Conservation (phyloP, 176 grass and related monocot genomes). For the Oryza longistaminata region DNA sequence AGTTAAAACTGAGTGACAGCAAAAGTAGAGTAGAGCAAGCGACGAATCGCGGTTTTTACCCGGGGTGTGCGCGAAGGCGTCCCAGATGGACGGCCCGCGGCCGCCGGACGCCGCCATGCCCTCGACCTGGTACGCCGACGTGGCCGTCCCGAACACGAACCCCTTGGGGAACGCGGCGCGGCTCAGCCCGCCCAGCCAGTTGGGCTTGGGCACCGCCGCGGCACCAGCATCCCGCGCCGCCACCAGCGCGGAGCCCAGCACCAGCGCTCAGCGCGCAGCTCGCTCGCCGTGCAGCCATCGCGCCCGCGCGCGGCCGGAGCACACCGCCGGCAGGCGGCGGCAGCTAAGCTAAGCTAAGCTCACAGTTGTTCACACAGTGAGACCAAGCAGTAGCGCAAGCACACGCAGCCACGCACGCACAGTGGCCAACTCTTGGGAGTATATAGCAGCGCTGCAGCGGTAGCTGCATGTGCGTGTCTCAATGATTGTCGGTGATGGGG, state of each 20-base stretch:
- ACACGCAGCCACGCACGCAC: neutral
- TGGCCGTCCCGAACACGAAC: constrained; percentile 72
- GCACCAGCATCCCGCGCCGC: constrained; percentile 12
- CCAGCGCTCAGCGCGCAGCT: neutral
- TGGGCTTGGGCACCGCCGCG: neutral
- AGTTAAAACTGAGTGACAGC: neutral
- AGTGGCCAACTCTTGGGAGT: neutral
- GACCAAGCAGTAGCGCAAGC: neutral
- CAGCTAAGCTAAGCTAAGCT: neutral
- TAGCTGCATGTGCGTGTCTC: neutral
- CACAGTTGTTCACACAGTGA: neutral
- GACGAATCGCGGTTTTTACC: constrained; percentile 15
- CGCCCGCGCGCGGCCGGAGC: neutral
- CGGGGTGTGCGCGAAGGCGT: constrained; percentile 61
- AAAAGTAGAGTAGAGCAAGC: neutral
- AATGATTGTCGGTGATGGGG: neutral
- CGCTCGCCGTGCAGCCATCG: constrained; percentile 20
- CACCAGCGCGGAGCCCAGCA: neutral
- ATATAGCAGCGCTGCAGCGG: neutral
- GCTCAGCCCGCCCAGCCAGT: constrained; percentile 43
- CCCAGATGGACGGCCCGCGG: constrained; percentile 66
- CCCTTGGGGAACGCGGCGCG: constrained; percentile 46
- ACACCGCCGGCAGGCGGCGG: neutral
- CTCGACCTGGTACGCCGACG: constrained; percentile 73
- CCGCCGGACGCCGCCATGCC: constrained; percentile 49